phyloP scores from a whole-genome alignment of 768 basidiomycete genomes.

The Rhodotorula babjevae region DNA sequence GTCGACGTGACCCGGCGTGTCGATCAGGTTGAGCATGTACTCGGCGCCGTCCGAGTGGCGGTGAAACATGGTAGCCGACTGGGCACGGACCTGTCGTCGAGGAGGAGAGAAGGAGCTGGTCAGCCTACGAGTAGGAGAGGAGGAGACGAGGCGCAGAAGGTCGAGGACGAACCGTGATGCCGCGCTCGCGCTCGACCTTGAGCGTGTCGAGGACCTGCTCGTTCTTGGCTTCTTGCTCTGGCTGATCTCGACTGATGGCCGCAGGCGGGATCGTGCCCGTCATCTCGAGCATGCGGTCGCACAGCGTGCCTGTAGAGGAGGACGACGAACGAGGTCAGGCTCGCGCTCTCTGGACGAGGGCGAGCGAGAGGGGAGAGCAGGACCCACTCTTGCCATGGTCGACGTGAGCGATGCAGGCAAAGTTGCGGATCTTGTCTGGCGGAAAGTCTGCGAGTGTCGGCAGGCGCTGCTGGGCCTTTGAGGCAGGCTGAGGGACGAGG shows the following conservation, averaged over 20 bases:
- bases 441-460: neutral
- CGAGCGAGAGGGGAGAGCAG: no score
- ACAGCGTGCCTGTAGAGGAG: conserved; percentile 22
- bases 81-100: conserved; percentile 12
- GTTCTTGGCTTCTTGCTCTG: conserved; percentile 62
- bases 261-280: conserved; percentile 67
- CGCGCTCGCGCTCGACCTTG: conserved; percentile 93
- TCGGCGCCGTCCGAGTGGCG: conserved; percentile 48
- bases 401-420: conserved; percentile 10
- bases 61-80: conserved; percentile 68
- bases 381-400: conserved; percentile 62
- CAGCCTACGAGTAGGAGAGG: conserved; percentile 49
- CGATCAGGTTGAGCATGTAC: conserved; percentile 86
- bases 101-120: neutral
- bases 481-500: neutral
- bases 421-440: conserved; percentile 47
- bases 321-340: neutral
- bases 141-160: conserved; percentile 63
- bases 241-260: conserved; percentile 45
- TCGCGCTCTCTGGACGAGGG: no score
- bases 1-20: conserved; percentile 97
- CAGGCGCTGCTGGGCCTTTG: neutral
- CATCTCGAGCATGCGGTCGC: conserved; percentile 55
- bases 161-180: conserved; percentile 64
- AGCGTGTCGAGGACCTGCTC: conserved; percentile 86